A percentile compares a stretch with the other conserved stretches of the same genome.
Evolutionary conservation across 2,329 filamentous ascomycete genomes (phyloP).

Genomic region (Fusarium nematophilum): DNA sequence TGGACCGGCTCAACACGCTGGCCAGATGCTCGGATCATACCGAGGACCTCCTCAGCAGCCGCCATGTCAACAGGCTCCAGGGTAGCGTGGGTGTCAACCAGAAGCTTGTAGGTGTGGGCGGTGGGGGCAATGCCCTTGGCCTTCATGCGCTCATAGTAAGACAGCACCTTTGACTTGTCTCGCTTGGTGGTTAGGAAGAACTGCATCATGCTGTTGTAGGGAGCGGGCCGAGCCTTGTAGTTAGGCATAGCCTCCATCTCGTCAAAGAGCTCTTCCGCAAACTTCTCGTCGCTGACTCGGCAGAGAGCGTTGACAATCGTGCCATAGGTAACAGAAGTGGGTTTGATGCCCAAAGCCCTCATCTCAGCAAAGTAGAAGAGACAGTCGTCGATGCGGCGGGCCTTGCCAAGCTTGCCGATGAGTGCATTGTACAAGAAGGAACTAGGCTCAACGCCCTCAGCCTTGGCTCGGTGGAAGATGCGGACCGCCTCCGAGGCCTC

Average conservation of each 20-base stretch:
- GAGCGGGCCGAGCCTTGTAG: constrained; percentile 96
- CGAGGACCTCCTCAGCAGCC: constrained; percentile 85
- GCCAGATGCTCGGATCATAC: constrained; percentile 78
- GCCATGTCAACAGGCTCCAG: constrained; percentile 91
- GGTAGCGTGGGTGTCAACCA: constrained; percentile 94
- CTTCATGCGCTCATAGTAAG: constrained; percentile 96
- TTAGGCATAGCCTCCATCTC: constrained; percentile 99
- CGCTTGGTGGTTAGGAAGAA: constrained; percentile 99
- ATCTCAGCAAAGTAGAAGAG: constrained; percentile 99
- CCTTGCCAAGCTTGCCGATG: constrained; percentile 98
- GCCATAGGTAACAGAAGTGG: constrained; percentile 96
- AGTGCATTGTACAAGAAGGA: constrained; percentile 98
- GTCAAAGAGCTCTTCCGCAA: constrained; percentile 96
- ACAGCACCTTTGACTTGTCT: constrained; percentile 91
- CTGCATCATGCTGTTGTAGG: constrained; percentile 99
- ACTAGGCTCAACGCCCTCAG: constrained; percentile 93
- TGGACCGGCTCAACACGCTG: constrained; percentile 90
- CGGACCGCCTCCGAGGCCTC: constrained; percentile 97
- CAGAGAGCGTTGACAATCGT: constrained; percentile 98
- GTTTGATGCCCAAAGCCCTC: constrained; percentile 90
- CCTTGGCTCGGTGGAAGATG: constrained; percentile 94
- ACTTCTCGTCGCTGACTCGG: constrained; percentile 96
- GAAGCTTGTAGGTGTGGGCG: constrained; percentile 95
- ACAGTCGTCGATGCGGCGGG: constrained; percentile 96
- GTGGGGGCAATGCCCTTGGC: constrained; percentile 88